Evolutionary conservation across 164 flowering plant genomes (phyloP).

Genomic region (Hamamelis virginiana): DNA sequence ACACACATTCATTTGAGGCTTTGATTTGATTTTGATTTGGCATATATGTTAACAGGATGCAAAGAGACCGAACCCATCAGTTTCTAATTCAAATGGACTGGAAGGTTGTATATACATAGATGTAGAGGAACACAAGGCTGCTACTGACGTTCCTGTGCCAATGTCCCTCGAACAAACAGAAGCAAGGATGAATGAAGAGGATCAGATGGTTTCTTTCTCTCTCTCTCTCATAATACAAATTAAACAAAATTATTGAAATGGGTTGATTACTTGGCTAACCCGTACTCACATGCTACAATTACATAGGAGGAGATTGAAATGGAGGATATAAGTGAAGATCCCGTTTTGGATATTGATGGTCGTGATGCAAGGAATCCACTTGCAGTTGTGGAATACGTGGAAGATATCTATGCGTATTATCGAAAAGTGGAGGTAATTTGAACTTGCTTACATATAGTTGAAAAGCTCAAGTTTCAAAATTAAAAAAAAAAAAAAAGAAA

Average conservation of each 20-base stretch:
- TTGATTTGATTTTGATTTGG: neutral
- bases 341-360: constrained; percentile 47
- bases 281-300: no score
- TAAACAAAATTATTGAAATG: no score
- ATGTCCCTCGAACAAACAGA: constrained; percentile 50
- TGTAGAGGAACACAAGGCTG: constrained; percentile 28
- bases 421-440: constrained; percentile 50
- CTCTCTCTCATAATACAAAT: no score
- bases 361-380: constrained; percentile 46
- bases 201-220: constrained; percentile 31
- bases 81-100: constrained; percentile 22
- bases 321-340: constrained; percentile 55
- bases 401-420: constrained; percentile 47
- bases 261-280: no score
- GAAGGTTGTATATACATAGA: constrained; percentile 37
- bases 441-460: neutral
- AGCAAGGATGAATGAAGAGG: constrained; percentile 16
- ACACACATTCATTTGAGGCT: no score
- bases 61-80: constrained; percentile 31
- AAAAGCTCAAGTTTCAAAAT: no score
- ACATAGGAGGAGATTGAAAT: constrained; percentile 63
- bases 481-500: no score
- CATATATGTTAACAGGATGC: constrained; percentile 18
- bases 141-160: constrained; percentile 40
- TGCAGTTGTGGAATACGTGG: constrained; percentile 58